Base-by-base conservation (phyloP, 495 filamentous ascomycete genomes). In the Friedmanniomyces simplex region DNA sequence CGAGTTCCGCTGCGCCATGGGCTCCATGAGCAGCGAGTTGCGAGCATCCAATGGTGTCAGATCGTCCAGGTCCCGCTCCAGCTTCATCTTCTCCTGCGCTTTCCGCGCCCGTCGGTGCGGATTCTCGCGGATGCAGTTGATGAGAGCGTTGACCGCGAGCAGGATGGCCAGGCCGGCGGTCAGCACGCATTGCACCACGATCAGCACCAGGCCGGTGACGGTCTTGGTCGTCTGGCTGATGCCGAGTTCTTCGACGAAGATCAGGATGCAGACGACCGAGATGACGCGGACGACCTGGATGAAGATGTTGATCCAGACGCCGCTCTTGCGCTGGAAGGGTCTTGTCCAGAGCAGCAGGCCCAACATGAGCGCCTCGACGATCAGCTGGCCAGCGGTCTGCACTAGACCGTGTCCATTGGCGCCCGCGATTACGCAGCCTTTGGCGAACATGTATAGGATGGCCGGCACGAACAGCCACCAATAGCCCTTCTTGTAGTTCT, bases 401-500 rank as follows among this genome's bases (percentile, higher is more conserved):
- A 79, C 69, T 65, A 96, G 77, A 14, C 93, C 93, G 66, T 95
- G 83, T 11, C 91, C 93, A 62, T 96, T 83, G 16, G 80, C 88
- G 43, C 82, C 89, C 32, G 93, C 93, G 60, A 98, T 83, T 49
- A 94, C 82, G 43, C 82, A 86, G 46, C 90, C 90, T 71, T 89
- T 94, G 63, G 81, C 85, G 65, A 97, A 91, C 77, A 91, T 88
- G 76, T 97, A 98, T 53, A 93, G 50, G 70, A 98, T 95, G 46
- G 79, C 76, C 7, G 93, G 93, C 13, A 98, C 79, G 69, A 98
- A 98, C 10, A 96, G 68, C 90, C 91, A 96, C 91, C 91, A 98
- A 72, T 89, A 94, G 61, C 85, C 82, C 66, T 83, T 86, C 70
- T 91, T 89, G 72, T 93, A 96, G 62, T 83, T 85, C 63, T 98